These are phyloP conservation scores for Tulasnella sp. DNA, from an alignment of 768 basidiomycete genomes.

Conservation along the genomic window DNA sequence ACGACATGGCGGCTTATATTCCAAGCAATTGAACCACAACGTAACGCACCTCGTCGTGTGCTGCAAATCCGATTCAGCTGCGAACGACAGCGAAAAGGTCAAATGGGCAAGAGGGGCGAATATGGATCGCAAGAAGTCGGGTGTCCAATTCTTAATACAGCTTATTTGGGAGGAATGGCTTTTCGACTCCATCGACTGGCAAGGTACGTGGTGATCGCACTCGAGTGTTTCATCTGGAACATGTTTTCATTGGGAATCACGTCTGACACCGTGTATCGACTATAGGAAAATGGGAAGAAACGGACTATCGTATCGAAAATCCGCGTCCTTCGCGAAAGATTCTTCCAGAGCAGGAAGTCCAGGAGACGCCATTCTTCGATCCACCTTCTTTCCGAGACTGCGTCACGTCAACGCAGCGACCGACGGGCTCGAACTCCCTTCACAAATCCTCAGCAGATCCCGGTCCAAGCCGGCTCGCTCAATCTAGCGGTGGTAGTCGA, in stretches of 20 bases:
- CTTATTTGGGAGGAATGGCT: slow-evolving; percentile 97
- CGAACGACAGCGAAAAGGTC: slow-evolving; percentile 60
- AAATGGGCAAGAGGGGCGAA: slow-evolving; percentile 73
- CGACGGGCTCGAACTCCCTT: slow-evolving; percentile 25
- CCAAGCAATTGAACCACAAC: slow-evolving; percentile 68
- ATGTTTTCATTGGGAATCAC: not conserved
- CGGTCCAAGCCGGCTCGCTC: slow-evolving; percentile 31
- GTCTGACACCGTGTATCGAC: not conserved
- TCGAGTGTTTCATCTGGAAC: not conserved
- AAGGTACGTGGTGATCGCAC: slow-evolving; percentile 20
- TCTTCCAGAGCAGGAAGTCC: slow-evolving; percentile 27
- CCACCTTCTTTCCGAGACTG: slow-evolving; percentile 3
- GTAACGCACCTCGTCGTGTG: slow-evolving; percentile 85
- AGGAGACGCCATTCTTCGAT: slow-evolving; percentile 32
- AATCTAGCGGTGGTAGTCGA: slow-evolving; percentile 34
- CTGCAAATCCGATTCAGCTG: slow-evolving; percentile 44
- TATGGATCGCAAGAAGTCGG: slow-evolving; percentile 43
- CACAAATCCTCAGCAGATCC: slow-evolving; percentile 32
- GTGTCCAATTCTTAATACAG: slow-evolving; percentile 45
- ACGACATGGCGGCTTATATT: slow-evolving; percentile 60
- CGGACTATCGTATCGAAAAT: slow-evolving; percentile 51
- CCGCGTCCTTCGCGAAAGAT: slow-evolving; percentile 58
- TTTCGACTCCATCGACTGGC: slow-evolving; percentile 76
- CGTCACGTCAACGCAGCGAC: slow-evolving; percentile 25
- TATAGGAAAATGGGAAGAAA: slow-evolving; percentile 62